Percentiles rank a stretch among this genome's conserved stretches.
Evolutionary conservation across 441 rosid species (phyloP).

Genomic region (Pelargonium citronellum): DNA sequence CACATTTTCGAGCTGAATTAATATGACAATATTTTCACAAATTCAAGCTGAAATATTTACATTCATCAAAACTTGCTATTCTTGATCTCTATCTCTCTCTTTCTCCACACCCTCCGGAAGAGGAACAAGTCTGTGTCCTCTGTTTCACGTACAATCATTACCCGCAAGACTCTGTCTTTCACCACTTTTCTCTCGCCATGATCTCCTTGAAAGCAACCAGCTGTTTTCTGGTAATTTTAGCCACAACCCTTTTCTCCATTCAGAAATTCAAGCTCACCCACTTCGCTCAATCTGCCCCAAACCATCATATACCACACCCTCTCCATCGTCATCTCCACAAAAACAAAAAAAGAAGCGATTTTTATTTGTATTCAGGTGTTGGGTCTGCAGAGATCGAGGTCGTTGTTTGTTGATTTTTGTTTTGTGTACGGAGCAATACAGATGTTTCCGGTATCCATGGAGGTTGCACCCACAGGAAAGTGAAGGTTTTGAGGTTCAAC

Average conservation of each 20-base stretch:
- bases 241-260: constrained; percentile 1
- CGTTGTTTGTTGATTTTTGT: background rate
- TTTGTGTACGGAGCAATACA: constrained; percentile 44
- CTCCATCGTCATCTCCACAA: background rate
- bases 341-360: background rate
- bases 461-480: constrained; percentile 38
- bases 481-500: constrained; percentile 38
- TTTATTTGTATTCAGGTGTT: background rate
- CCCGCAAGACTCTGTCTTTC: constrained; percentile 25
- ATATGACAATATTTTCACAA: no score
- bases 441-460: constrained; percentile 40
- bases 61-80: no score
- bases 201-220: constrained; percentile 39
- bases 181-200: constrained; percentile 39
- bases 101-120: no score
- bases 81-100: no score
- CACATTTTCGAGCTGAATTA: no score
- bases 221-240: constrained; percentile 39
- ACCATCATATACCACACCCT: background rate
- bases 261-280: constrained; percentile 15
- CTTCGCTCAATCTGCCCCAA: background rate
- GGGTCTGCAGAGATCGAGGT: background rate
- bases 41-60: no score
- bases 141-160: no score
- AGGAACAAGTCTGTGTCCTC: no score